Percentiles rank a stretch among this genome's conserved stretches.
Conservation (phyloP, 371 early-diverging fungal genomes). For the Syncephalastrum sp. region DNA sequence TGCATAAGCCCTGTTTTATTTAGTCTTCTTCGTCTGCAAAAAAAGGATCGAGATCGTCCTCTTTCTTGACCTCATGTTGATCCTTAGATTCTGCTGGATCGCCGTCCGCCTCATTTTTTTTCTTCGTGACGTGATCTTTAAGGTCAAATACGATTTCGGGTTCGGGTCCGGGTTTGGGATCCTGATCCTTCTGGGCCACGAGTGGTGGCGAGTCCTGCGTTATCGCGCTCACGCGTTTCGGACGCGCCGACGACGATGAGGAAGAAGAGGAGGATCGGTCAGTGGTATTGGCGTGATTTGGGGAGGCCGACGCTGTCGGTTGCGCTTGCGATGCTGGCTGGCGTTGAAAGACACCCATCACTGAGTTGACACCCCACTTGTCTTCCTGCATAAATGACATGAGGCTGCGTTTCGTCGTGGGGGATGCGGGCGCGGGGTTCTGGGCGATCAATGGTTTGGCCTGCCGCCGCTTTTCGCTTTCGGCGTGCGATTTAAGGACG, state of each 20-base stretch:
- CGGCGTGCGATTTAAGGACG: conserved; percentile 31
- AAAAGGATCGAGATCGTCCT: conserved; percentile 22
- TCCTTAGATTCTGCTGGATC: not conserved
- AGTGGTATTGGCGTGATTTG: not conserved
- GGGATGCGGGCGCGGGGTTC: conserved; percentile 4
- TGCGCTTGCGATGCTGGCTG: too few species aligned
- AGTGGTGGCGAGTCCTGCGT: conserved; percentile 33
- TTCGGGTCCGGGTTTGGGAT: conserved; percentile 4
- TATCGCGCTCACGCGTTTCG: conserved; percentile 18
- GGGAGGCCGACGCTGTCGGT: not conserved
- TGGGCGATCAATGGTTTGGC: conserved; percentile 28
- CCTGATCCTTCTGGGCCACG: conserved; percentile 10
- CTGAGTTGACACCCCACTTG: conserved; percentile 28
- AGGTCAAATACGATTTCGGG: conserved; percentile 25
- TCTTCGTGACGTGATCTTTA: conserved; percentile 10
- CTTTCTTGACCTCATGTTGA: not conserved
- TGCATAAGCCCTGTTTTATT: not conserved
- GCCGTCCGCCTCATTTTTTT: not conserved
- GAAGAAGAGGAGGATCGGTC: conserved; percentile 3
- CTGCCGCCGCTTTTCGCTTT: conserved; percentile 40
- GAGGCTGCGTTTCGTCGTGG: conserved; percentile 22
- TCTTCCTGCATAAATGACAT: conserved; percentile 36
- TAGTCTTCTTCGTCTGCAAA: conserved; percentile 22
- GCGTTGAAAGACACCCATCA: conserved; percentile 40
- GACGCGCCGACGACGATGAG: conserved; percentile 19